phyloP scores from a whole-genome alignment of 2,329 filamentous ascomycete genomes.

The Xylaria sp. region DNA sequence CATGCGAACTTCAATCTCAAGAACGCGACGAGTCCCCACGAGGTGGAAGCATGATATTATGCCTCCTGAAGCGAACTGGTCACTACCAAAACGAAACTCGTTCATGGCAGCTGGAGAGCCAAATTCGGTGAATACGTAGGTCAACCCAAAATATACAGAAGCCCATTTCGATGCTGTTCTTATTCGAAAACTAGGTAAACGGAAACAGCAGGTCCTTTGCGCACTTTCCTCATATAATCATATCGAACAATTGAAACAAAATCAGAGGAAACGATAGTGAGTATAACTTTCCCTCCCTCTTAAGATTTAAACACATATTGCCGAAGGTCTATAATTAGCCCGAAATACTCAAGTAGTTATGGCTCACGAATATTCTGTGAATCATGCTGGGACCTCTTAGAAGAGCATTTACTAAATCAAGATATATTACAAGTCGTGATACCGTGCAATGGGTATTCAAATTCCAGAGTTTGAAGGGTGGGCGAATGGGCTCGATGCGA shows the following conservation, averaged over 20 bases:
- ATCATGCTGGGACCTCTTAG: not conserved
- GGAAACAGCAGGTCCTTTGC: conserved; percentile 46
- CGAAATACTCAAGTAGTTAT: too few species aligned
- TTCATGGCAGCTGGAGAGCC: not conserved
- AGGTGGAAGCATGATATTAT: not conserved
- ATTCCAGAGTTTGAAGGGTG: conserved; percentile 39
- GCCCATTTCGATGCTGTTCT: not conserved
- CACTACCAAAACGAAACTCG: not conserved
- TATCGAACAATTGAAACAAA: conserved; percentile 44
- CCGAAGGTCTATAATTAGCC: too few species aligned
- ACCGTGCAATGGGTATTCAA: conserved; percentile 42
- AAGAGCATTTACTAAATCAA: not conserved
- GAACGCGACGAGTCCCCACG: conserved; percentile 6
- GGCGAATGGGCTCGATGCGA: not conserved
- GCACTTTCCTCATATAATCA: conserved; percentile 47
- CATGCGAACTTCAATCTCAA: conserved; percentile 21
- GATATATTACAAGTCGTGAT: conserved; percentile 5
- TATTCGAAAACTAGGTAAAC: not conserved
- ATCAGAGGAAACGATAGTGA: conserved; percentile 43
- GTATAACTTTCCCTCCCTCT: not conserved
- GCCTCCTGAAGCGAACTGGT: not conserved
- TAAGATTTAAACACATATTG: too few species aligned
- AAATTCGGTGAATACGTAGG: not conserved
- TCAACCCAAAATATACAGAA: not conserved
- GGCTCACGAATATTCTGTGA: conserved; percentile 7